Evolutionary conservation across 352 stramenopile species (phyloP), one percentile per base, ranked within the genome.

Genomic region (Vaucheria bursata): DNA sequence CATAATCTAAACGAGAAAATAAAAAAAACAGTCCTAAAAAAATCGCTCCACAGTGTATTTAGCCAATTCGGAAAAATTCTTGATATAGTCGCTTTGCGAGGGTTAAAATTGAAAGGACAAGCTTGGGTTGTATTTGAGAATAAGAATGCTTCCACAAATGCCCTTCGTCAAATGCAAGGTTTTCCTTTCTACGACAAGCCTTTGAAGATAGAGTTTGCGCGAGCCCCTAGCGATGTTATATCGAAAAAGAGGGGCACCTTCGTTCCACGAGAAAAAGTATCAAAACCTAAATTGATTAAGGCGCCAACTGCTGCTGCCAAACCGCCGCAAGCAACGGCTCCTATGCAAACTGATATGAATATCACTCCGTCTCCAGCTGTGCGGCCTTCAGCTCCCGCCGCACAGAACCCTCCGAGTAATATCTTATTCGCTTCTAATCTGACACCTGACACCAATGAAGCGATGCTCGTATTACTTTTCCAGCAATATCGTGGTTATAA

Each of bases 391-490:
- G 71, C 38, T 0, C 35, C 49, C 2, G 70, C 53, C 5, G 35
- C 52, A 32, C n/a, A 68, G 5, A 34, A 33, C 65, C 36, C 59
- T 53, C 34, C 74, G 40, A 50, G 1, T 87, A 79, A 74, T 82
- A 95, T 97, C 71, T 77, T 98, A 68, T 96, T 98, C 81, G 87
- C 95, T 38, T 87, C 94, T 83, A 87, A 92, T 66, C 86, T 98
- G 36, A 93, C 95, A 31, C 85, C 91, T 33, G 95, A 95, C 71
- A 97, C 93, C 84, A 98, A 94, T 86, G 85, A 97, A 86, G 90
- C 97, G 80, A 97, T 97, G 91, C 87, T 98, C 52, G 88, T 85
- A 65, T 93, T 97, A 83, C 87, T 98, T 45, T 98, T 98, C 87
- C 93, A 95, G 85, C 93, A 97, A 87, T 97, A 97, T 86, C 86